A percentile compares a stretch with the other conserved stretches of the same genome.
phyloP scores from a whole-genome alignment of 768 basidiomycete species.

The Goffeauzyma gilvescens region DNA sequence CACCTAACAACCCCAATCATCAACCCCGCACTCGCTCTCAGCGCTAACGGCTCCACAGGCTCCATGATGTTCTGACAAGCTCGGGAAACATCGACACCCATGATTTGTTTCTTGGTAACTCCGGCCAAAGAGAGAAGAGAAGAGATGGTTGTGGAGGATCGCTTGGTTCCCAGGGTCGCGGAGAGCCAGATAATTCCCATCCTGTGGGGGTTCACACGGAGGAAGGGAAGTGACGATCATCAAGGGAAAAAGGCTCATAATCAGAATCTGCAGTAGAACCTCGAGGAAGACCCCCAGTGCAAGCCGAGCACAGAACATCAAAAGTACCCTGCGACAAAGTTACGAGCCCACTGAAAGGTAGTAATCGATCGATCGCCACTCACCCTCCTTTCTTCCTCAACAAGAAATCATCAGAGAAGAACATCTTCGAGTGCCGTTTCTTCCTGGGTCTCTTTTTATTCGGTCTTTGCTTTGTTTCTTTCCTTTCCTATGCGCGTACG shows the following conservation, averaged over 20 bases:
- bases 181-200: conserved; percentile 9
- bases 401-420: not conserved
- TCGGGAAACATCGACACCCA: conserved; percentile 2
- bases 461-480: too few relatives aligned
- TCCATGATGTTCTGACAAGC: conserved; percentile 9
- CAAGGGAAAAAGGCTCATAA: too few relatives aligned
- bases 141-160: too few relatives aligned
- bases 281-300: too few relatives aligned
- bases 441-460: too few relatives aligned
- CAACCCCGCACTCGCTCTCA: conserved; percentile 10
- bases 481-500: too few relatives aligned
- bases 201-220: too few relatives aligned
- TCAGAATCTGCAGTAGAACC: too few relatives aligned
- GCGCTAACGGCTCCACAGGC: conserved; percentile 3
- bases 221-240: too few relatives aligned
- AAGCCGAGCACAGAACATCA: not conserved
- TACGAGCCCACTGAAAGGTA: not conserved
- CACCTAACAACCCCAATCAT: conserved; percentile 10
- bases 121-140: not conserved
- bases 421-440: too few relatives aligned
- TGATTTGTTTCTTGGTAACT: conserved; percentile 4
- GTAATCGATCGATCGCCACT: not conserved
- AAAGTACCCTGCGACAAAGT: not conserved
- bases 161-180: conserved; percentile 9
- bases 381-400: not conserved